Evolutionary conservation across 352 stramenopile species (phyloP), one percentile per base, ranked within the genome.

Genomic region (Globisporangium acanthophoron): DNA sequence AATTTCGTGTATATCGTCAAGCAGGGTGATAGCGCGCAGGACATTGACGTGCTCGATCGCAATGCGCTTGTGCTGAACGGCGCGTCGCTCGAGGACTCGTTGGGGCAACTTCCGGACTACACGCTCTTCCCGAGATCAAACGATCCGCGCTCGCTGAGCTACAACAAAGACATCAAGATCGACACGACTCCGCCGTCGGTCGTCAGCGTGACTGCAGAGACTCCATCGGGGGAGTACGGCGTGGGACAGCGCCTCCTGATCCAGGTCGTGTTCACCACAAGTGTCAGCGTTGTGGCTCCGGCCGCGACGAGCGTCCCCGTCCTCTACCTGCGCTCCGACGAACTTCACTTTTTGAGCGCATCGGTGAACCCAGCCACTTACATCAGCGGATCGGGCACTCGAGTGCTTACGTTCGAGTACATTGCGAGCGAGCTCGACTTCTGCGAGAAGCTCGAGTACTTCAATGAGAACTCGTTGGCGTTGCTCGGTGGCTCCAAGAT

Each of bases 391-490:
- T 88, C 77, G 0, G 73, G 71, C 4, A 78, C 83, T 0, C 62
- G 37, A 3, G 63, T 67, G 2, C 70, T 92, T 1, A 67, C 54
- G 3, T 90, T 92, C 51, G 61, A 72, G 59, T 92, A 89, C 55
- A 81, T 63, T 1, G 64, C 75, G 9, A 64, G 27, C 0, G 66
- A 74, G 13, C 60, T 65, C 8, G 86, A 94, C 54, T 88, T 83
- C 52, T 85, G 79, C 31, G 64, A 80, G 3, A 46, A 57, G 0
- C 62, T 95, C 0, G 85, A 91, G n/a, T 95, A 95, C 52, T 68
- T 81, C 29, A 59, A 70, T 7, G 24, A 62, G 0, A 62, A 69
- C 21, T 85, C 81, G 7, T 54, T 92, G 11, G 53, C 54, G 3
- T 48, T 90, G 0, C 68, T 78, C 2, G 56, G 21, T 0, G 60